These are phyloP conservation scores for Penicillium longicatenatum DNA, from an alignment of 495 filamentous ascomycete genomes.

Conservation along the genomic window DNA sequence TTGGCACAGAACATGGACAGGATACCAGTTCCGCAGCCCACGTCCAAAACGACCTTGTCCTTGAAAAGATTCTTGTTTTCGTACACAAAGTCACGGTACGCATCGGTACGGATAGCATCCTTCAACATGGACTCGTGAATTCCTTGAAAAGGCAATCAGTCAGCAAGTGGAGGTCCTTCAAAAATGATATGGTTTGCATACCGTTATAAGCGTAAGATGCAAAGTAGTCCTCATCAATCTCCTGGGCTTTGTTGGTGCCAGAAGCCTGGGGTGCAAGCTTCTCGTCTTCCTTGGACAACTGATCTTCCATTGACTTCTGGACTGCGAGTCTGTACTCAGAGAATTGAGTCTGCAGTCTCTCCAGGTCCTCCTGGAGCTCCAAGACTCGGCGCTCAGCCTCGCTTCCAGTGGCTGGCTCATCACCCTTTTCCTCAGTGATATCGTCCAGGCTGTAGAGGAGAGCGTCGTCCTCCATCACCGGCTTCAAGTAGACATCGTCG, in stretches of 20 bases:
- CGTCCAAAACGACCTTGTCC: conserved; percentile 87
- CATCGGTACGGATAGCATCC: conserved; percentile 65
- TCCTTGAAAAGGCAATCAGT: conserved; percentile 42
- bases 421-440: conserved; percentile 47
- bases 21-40: conserved; percentile 91
- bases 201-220: conserved; percentile 78
- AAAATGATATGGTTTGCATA: conserved; percentile 27
- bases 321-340: conserved; percentile 71
- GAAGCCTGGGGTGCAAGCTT: conserved; percentile 28
- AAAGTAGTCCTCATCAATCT: conserved; percentile 69
- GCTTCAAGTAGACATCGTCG: conserved; percentile 77
- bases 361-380: conserved; percentile 69
- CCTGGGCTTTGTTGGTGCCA: conserved; percentile 28
- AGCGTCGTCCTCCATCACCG: conserved; percentile 87
- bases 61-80: conserved; percentile 89
- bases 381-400: conserved; percentile 58
- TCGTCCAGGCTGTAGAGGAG: conserved; percentile 84
- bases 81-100: conserved; percentile 72
- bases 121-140: conserved; percentile 96
- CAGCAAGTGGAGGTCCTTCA: background rate
- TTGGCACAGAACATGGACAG: conserved; percentile 92
- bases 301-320: conserved; percentile 67
- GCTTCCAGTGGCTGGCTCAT: conserved; percentile 23
- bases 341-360: conserved; percentile 66
- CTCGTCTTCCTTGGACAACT: conserved; percentile 57